These are phyloP conservation scores for Fomitiporia mediterranea DNA, from an alignment of 1,284 basidiomycete genomes.

Conservation along the genomic window DNA sequence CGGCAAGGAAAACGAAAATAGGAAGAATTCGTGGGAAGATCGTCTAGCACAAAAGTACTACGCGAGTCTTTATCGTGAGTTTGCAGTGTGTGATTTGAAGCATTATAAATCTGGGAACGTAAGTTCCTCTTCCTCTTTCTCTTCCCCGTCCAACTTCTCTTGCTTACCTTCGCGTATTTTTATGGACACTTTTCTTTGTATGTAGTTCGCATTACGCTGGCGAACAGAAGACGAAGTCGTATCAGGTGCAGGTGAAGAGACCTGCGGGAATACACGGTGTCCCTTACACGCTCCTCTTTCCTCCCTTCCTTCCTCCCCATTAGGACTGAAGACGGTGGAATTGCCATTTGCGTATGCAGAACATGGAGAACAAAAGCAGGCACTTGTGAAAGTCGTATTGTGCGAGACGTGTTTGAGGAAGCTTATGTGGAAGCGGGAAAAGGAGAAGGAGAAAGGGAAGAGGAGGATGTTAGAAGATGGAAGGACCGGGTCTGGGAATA, in stretches of 20 bases:
- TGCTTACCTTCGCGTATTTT: too few relatives aligned
- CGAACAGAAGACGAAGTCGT: constrained; percentile 86
- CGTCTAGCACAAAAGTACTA: constrained; percentile 86
- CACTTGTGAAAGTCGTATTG: constrained; percentile 85
- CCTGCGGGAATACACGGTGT: constrained; percentile 86
- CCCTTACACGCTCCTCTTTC: constrained; percentile 43
- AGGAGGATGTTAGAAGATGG: background rate
- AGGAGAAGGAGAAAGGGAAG: constrained; percentile 45
- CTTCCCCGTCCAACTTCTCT: background rate
- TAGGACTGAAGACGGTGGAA: constrained; percentile 67
- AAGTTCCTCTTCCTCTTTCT: constrained; percentile 25
- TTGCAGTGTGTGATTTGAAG: constrained; percentile 88
- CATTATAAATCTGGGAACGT: constrained; percentile 92
- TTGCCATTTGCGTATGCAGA: constrained; percentile 87
- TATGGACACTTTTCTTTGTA: too few relatives aligned
- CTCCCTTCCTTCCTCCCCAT: background rate
- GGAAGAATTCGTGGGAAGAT: constrained; percentile 66
- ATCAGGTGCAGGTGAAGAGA: constrained; percentile 75
- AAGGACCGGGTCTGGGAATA: too few relatives aligned
- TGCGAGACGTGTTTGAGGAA: constrained; percentile 77
- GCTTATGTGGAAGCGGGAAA: constrained; percentile 78
- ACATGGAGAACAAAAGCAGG: constrained; percentile 66
- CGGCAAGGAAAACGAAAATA: background rate
- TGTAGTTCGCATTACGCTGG: constrained; percentile 84
- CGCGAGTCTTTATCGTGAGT: constrained; percentile 81